Base-by-base conservation (phyloP, 2,329 filamentous ascomycete genomes). In the Arthroderma sp. region DNA sequence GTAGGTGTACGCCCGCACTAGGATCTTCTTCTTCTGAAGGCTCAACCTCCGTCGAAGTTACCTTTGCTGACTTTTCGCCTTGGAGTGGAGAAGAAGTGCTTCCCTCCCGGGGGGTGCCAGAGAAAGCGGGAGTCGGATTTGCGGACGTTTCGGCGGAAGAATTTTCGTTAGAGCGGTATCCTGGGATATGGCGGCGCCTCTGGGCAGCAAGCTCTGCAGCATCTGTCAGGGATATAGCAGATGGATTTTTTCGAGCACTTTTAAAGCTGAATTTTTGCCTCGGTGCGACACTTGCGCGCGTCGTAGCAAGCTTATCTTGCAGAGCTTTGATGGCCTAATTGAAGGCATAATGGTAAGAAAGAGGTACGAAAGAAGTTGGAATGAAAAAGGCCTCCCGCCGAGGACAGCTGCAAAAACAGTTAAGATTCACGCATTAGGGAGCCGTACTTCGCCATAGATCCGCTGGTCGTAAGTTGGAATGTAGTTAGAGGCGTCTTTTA, bases 401-500 rank as follows among this genome's bases (percentile, higher is more conserved):
- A 22, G 15, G 15, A 1, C 15, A 22, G 15, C 15, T 22, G 15
- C 15, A 22, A 22, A 22, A 22, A 22, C 15, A 22, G 15, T 22
- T 22, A 22, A 22, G 15, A 22, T 22, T 22, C 15, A 22, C 15
- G 15, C 15, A 22, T 22, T 38, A 34, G 32, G 45, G 6, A 38
- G 30, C 49, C 54, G 44, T 64, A 87, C 85, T 67, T 88, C 80
- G 37, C 81, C 77, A 58, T 94, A 96, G 27, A 83, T 82, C 54
- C 85, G 78, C 61, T 91, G 86, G 57, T 96, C 91, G 59, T 95
- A 93, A 5, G 86, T 79, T 2, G 91, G 87, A 10, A 94, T 77
- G 53, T 82, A 86, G 45, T 81, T 80, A 1, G 83, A 78, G 0
- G 85, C 83, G 64, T 95, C 87, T 53, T 85, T 82, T 34, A 95